Base-by-base conservation (phyloP, 2,329 filamentous ascomycete species). In the Fusarium xyrophilum region DNA sequence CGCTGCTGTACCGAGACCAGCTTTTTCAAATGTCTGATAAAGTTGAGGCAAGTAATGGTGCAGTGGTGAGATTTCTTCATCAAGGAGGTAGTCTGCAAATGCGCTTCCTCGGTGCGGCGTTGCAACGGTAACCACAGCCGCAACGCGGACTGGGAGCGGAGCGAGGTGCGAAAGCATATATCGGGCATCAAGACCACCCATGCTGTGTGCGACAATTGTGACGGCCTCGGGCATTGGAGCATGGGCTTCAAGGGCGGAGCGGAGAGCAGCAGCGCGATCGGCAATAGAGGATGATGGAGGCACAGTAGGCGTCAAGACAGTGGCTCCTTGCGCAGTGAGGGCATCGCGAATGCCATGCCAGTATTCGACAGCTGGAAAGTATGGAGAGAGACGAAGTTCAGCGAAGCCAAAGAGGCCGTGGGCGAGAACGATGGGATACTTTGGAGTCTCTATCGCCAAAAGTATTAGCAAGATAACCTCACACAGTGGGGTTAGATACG, bases 121-220 rank as follows among this genome's bases (percentile, higher is more conserved):
- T 13, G 84, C 83, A 48, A 88, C 79, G 19, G 86, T 88, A 43
- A 86, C 83, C 17, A 88, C 80, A 4, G 83, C 83, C 30, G 80
- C 80, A 51, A 88, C 83, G 21, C 78, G 74, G 23, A 86, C 78
- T 40, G 79, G 76, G 27, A 77, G 75, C 2, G 84, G 85, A 42
- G 78, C 79, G 15, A 89, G 79, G 52, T 82, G 81, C 25, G 87
- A 86, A 55, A 90, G 86, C 87, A 90, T 88, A 76, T 89, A 88
- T 46, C 88, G 82, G 13, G 87, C 85, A 74, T 90, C 88, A 6
- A 91, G 81, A 4, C 88, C 88, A 48, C 88, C 87, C 87, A 89
- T 89, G 69, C 83, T 86, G 79, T 93, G 91, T 40, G 87, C 87
- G 23, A 93, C 83, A 62, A 97, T 91, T 75, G 92, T 93, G 68